Evolutionary conservation across 2,329 filamentous ascomycete species (phyloP).

Genomic region (Fusarium equiseti): DNA sequence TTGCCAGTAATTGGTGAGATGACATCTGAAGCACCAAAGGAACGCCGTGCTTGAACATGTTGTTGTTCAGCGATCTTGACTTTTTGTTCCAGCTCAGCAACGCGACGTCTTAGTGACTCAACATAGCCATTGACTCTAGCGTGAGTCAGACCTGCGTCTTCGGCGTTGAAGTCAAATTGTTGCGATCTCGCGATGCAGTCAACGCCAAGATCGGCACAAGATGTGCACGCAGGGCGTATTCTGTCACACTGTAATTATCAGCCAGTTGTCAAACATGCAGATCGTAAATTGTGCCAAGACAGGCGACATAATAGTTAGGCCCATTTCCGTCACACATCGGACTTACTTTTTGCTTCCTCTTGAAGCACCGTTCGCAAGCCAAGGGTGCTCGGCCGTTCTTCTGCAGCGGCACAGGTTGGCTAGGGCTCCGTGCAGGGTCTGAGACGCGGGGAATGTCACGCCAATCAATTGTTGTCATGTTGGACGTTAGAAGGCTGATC

Average conservation of each 20-base stretch:
- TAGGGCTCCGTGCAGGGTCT: slow-evolving; percentile 14
- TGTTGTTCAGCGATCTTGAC: slow-evolving; percentile 11
- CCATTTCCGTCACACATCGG: background rate
- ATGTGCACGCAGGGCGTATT: slow-evolving; percentile 10
- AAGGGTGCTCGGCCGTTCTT: slow-evolving; percentile 16
- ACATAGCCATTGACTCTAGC: slow-evolving; percentile 25
- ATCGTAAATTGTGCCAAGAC: background rate
- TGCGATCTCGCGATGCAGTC: slow-evolving; percentile 25
- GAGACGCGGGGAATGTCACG: slow-evolving; percentile 6
- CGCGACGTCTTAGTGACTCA: slow-evolving; percentile 12
- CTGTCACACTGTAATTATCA: slow-evolving; percentile 6
- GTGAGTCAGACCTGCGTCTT: slow-evolving; percentile 26
- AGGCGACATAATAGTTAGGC: too few relatives aligned
- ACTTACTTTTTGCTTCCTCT: slow-evolving; percentile 31
- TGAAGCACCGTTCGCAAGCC: slow-evolving; percentile 36
- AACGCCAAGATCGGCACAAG: slow-evolving; percentile 25
- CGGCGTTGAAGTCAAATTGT: slow-evolving; percentile 26
- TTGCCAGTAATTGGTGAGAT: background rate
- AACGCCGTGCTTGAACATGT: background rate
- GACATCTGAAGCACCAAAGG: background rate
- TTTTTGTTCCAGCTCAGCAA: slow-evolving; percentile 20
- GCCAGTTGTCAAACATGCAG: background rate
- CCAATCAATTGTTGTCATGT: slow-evolving; percentile 22
- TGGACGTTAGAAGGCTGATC: background rate
- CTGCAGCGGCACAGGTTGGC: background rate